These are phyloP conservation scores for Fusarium concolor DNA, from an alignment of 2,329 filamentous ascomycete species.

Conservation along the genomic window DNA sequence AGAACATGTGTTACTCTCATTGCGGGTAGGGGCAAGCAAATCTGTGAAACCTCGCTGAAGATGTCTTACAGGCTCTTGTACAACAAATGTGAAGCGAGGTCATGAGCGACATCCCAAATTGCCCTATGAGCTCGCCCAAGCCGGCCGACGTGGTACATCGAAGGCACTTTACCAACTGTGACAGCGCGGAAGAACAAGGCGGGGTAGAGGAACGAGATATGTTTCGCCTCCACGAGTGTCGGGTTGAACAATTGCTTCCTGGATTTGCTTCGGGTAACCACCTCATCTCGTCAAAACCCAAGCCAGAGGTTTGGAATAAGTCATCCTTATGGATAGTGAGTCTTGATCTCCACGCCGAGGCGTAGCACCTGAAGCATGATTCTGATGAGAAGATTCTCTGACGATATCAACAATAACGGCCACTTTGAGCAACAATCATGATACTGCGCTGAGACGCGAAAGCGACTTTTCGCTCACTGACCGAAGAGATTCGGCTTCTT, in stretches of 20 bases:
- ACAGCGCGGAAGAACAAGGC: conserved; percentile 18
- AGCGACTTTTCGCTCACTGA: background rate
- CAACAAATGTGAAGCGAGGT: conserved; percentile 43
- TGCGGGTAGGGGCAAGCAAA: conserved; percentile 30
- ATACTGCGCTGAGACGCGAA: background rate
- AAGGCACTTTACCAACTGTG: conserved; percentile 1
- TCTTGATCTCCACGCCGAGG: background rate
- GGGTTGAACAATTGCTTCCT: conserved; percentile 32
- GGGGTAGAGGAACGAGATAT: conserved; percentile 30
- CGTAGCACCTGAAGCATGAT: background rate
- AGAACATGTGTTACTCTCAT: conserved; percentile 17
- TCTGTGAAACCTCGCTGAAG: conserved; percentile 34
- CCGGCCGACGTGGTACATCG: conserved; percentile 5
- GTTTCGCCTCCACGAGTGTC: conserved; percentile 33
- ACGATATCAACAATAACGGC: background rate
- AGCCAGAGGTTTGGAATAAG: conserved; percentile 17
- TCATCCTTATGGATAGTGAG: background rate
- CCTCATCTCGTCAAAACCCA: conserved; percentile 28
- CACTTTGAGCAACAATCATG: background rate
- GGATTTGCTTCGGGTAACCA: conserved; percentile 33
- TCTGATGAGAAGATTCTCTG: background rate
- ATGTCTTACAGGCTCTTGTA: conserved; percentile 39
- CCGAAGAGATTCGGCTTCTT: conserved; percentile 36
- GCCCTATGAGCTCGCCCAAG: conserved; percentile 20
- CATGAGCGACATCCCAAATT: conserved; percentile 32